Percentiles rank a stretch among this genome's conserved stretches.
phyloP scores from a whole-genome alignment of 2,329 filamentous ascomycete genomes.

The Gliomastix tumulicola region DNA sequence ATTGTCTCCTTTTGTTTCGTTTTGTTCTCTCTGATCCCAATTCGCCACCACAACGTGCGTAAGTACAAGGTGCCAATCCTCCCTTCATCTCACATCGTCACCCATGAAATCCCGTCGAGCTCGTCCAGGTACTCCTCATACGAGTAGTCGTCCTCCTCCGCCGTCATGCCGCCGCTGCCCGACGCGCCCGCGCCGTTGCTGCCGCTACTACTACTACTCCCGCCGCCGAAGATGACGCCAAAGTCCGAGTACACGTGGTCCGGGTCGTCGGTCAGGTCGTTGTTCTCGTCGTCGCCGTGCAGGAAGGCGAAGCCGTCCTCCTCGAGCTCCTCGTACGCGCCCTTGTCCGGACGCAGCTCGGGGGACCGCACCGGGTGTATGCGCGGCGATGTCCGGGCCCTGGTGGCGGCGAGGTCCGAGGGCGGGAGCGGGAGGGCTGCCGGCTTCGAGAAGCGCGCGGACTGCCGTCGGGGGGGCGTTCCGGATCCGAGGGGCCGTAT shows the following conservation, averaged over 20 bases:
- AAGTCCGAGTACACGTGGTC: conserved; percentile 51
- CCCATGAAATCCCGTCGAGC: conserved; percentile 46
- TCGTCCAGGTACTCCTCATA: conserved; percentile 51
- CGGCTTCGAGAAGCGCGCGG: conserved; percentile 20
- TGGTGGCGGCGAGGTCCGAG: conserved; percentile 14
- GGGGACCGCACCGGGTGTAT: conserved; percentile 24
- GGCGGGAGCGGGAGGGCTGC: conserved; percentile 18
- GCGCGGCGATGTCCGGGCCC: conserved; percentile 18
- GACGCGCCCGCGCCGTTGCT: background rate
- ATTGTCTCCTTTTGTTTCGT: too few relatives aligned
- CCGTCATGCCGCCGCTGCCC: conserved; percentile 11
- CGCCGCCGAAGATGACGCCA: conserved; percentile 38
- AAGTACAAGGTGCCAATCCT: too few relatives aligned
- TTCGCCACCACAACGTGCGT: too few relatives aligned
- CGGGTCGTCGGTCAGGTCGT: conserved; percentile 31
- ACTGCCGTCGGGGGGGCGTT: too few relatives aligned
- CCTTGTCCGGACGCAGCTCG: conserved; percentile 18
- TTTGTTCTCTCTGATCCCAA: too few relatives aligned
- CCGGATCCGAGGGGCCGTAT: too few relatives aligned
- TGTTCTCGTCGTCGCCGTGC: conserved; percentile 35
- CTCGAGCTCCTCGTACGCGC: conserved; percentile 21
- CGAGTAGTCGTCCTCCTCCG: conserved; percentile 28
- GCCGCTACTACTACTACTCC: conserved; percentile 6
- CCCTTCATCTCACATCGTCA: too few relatives aligned
- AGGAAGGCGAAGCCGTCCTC: conserved; percentile 44